These are phyloP conservation scores for Citeromyces nyonsensis DNA, from an alignment of 805 yeast species.

Conservation along the genomic window DNA sequence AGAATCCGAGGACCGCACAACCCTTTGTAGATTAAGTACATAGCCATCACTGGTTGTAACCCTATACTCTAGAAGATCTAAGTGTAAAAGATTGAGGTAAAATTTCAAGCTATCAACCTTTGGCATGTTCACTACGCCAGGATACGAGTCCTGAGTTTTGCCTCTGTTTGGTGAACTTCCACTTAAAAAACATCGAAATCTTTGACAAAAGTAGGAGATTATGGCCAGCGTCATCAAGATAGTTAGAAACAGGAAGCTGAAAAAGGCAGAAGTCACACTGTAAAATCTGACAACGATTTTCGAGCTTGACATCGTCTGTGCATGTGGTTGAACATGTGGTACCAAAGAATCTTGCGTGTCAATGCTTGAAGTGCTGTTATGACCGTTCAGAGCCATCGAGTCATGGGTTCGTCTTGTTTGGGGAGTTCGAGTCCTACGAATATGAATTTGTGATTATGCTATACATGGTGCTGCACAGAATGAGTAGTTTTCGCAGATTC, in stretches of 20 bases:
- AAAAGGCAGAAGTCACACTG: slow-evolving; percentile 6
- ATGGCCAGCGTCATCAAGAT: slow-evolving; percentile 11
- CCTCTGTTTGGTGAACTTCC: slow-evolving; percentile 3
- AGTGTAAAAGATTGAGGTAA: slow-evolving; percentile 47
- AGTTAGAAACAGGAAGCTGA: slow-evolving; percentile 10
- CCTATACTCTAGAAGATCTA: slow-evolving; percentile 41
- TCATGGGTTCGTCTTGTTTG: too few relatives aligned
- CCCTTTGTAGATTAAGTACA: slow-evolving; percentile 46
- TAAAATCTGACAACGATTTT: slow-evolving; percentile 3
- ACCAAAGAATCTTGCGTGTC: too few relatives aligned
- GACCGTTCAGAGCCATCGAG: too few relatives aligned
- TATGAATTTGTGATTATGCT: too few relatives aligned
- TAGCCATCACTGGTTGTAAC: slow-evolving; percentile 74
- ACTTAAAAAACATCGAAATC: slow-evolving; percentile 1
- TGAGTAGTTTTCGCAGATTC: too few relatives aligned
- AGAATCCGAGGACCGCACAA: slow-evolving; percentile 31
- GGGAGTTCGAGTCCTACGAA: too few relatives aligned
- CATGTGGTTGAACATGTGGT: too few relatives aligned
- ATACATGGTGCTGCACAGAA: too few relatives aligned
- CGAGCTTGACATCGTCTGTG: too few relatives aligned
- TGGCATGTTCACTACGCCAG: slow-evolving; percentile 17
- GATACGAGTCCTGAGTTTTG: slow-evolving; percentile 8
- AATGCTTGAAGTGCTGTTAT: too few relatives aligned
- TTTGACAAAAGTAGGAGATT: slow-evolving; percentile 5
- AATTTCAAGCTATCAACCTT: slow-evolving; percentile 32